Evolutionary conservation across 345 rosid genomes (phyloP).

Genomic region (Carallia pectinifolia): DNA sequence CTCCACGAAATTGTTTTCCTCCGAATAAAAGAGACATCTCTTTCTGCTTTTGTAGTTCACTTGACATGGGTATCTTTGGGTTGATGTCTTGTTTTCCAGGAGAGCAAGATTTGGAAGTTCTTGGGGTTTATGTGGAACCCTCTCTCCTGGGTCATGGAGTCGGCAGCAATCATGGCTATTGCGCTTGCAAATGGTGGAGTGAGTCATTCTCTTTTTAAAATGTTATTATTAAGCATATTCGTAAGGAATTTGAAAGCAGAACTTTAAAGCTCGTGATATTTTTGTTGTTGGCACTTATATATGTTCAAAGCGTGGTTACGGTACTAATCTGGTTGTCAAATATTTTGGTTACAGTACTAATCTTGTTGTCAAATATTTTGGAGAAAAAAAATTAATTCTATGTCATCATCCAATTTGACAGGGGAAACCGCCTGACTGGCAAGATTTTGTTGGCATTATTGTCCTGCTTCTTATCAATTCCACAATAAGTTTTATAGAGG

Average conservation of each 20-base stretch:
- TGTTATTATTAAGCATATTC: neutral
- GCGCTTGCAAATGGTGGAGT: conserved; percentile 79
- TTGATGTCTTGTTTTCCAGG: conserved; percentile 36
- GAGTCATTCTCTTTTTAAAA: conserved; percentile 12
- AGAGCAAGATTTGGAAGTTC: conserved; percentile 46
- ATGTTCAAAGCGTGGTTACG: neutral
- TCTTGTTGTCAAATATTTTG: too few species aligned
- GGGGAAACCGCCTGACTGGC: conserved; percentile 72
- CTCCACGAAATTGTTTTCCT: neutral
- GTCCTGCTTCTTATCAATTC: conserved; percentile 57
- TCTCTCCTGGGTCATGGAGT: conserved; percentile 80
- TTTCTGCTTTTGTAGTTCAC: neutral
- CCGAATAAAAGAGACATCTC: neutral
- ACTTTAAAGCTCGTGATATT: neutral
- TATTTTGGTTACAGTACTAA: too few species aligned
- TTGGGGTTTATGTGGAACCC: conserved; percentile 50
- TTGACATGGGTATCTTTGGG: neutral
- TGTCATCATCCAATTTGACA: conserved; percentile 12
- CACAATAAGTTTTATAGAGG: conserved; percentile 66
- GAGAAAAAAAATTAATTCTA: neutral
- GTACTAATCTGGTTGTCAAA: neutral
- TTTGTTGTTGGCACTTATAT: neutral
- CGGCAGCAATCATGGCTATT: conserved; percentile 74
- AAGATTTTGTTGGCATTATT: conserved; percentile 64
- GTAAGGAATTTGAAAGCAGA: neutral